These are phyloP conservation scores for Clavispora fructus DNA, from an alignment of 805 yeast genomes.

Conservation along the genomic window DNA sequence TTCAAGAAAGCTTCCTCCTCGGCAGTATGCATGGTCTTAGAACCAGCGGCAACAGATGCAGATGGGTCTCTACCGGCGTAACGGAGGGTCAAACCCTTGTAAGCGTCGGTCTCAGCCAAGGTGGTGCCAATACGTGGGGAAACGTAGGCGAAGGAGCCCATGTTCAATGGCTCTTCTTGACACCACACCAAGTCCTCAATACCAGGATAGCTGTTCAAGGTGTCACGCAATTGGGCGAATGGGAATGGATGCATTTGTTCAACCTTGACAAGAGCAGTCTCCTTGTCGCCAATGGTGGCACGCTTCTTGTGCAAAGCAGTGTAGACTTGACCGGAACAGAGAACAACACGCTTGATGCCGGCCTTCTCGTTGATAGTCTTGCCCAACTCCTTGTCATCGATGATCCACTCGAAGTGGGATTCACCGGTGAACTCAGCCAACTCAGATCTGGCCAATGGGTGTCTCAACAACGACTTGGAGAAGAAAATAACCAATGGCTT, in stretches of 20 bases:
- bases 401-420: slow-evolving; percentile 90
- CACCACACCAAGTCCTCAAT: slow-evolving; percentile 89
- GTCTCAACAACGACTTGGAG: slow-evolving; percentile 88
- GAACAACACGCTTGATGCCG: slow-evolving; percentile 80
- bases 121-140: slow-evolving; percentile 80
- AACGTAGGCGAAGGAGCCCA: slow-evolving; percentile 82
- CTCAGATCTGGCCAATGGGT: slow-evolving; percentile 86
- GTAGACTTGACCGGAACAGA: slow-evolving; percentile 91
- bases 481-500: slow-evolving; percentile 82
- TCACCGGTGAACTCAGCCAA: slow-evolving; percentile 85
- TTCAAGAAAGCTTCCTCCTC: slow-evolving; percentile 86
- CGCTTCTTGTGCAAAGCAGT: slow-evolving; percentile 90
- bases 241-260: slow-evolving; percentile 99
- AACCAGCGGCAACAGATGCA: slow-evolving; percentile 98
- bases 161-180: slow-evolving; percentile 98
- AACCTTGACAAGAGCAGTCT: slow-evolving; percentile 81
- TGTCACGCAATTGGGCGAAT: slow-evolving; percentile 84
- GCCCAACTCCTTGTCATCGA: slow-evolving; percentile 87
- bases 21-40: slow-evolving; percentile 77
- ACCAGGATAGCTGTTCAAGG: slow-evolving; percentile 73
- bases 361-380: slow-evolving; percentile 69
- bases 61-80: slow-evolving; percentile 98
- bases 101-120: slow-evolving; percentile 67
- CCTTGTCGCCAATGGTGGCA: slow-evolving; percentile 65
- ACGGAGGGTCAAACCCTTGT: slow-evolving; percentile 56